Evolutionary conservation across 768 basidiomycete species (phyloP).

Genomic region (Phallus indusiatus): DNA sequence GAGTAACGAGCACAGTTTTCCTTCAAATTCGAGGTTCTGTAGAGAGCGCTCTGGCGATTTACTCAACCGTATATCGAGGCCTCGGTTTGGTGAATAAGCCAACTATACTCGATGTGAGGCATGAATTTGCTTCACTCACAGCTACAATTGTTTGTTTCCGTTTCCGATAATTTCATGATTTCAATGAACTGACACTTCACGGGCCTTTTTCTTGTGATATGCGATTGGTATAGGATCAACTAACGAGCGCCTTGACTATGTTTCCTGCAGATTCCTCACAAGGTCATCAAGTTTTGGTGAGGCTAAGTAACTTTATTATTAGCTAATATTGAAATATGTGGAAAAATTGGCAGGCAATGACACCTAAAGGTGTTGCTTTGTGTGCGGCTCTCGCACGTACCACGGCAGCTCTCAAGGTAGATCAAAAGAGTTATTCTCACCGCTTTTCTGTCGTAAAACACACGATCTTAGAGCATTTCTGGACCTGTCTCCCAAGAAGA

Average conservation of each 20-base stretch:
- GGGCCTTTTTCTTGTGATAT: background rate
- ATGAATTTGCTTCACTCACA: background rate
- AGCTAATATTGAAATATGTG: background rate
- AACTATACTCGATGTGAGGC: background rate
- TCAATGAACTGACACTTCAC: background rate
- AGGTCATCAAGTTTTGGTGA: background rate
- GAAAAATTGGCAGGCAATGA: background rate
- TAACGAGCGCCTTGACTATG: background rate
- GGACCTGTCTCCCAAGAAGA: background rate
- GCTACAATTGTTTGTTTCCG: background rate
- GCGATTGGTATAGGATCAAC: background rate
- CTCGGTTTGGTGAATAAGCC: background rate
- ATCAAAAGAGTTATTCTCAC: background rate
- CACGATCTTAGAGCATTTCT: background rate
- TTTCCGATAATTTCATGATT: background rate
- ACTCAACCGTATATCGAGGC: background rate
- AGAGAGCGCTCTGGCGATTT: background rate
- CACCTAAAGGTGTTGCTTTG: background rate
- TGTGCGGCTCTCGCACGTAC: background rate
- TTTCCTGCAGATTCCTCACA: background rate
- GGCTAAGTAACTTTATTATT: background rate
- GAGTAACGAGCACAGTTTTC: background rate
- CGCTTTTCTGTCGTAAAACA: background rate
- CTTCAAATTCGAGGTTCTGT: background rate
- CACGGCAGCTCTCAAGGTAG: background rate